Evolutionary conservation across 768 basidiomycete species (phyloP), one percentile per base, ranked within the genome.

Genomic region (Phylloporus rhodoxanthus): DNA sequence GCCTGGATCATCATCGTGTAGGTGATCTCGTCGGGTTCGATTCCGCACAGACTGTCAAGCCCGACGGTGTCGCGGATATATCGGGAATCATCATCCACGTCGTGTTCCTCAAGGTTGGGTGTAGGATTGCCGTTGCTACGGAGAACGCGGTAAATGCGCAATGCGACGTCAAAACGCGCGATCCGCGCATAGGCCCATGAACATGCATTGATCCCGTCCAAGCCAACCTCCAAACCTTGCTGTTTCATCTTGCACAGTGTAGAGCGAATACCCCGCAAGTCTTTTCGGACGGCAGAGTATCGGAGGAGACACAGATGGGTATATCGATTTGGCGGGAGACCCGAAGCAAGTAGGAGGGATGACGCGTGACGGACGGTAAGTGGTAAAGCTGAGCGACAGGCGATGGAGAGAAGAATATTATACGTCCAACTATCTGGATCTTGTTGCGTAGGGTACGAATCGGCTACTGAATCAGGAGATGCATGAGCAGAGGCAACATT

Each of bases 1-100:
- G 73, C 65, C 60, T 92, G 90, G 45, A 91, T 75, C 64, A 90
- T 70, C 23, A 70, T 66, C 14, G 79, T 80, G 64, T 83, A 93
- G 13, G 86, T 91, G 49, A 81, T 67, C 17, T 72, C 68, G 62
- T 89, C 77, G 8, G 90, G 87, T 37, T 69, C 64, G 32, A 84
- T 55, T 10, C 68, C 58, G 14, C 56, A 52, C 3, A 68, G 66
- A 6, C 84, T 64, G 41, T 66, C 58, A 51, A 89, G 72, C 40
- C 68, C 69, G 50, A 84, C 64, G 8, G 51, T 70, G 30, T 76
- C 61, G 14, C 57, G 53, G 11, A 87, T 72, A 50, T 69, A 64
- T 17, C 61, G 58, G 14, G 61, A 59, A 8, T 74, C 67, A n/a
- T 61, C 60, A 9, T 69, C 55, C 8, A 75, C 53, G 47, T 72